Base-by-base conservation (phyloP, 129 eudicot species). In the Saposhnikovia divaricata region DNA sequence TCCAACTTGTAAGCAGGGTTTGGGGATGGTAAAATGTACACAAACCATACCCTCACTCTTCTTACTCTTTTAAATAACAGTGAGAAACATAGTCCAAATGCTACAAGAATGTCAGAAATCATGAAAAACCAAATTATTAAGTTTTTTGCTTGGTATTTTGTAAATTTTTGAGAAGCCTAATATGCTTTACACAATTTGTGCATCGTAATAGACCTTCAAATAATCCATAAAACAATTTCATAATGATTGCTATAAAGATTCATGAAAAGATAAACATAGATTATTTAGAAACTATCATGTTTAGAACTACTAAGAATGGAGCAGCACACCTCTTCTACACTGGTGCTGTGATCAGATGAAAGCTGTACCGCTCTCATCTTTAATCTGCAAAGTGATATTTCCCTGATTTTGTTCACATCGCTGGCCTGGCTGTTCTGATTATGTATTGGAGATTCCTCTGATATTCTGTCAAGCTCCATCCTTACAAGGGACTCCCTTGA, bases 391-490 rank as follows among this genome's bases (percentile, higher is more conserved):
- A 77, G n/a, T 38, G 80, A 77, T 59, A 77, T 77, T 18, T 77
- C 80, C 59, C 80, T 77, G 80, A 40, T 53, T 69, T 77, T 77
- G 65, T 39, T 77, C 69, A 77, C 11, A 27, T 77, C 65, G 80
- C 65, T 37, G 31, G 44, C 55, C 44, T 55, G 80, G 43, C 72
- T 77, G n/a, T 59, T 39, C 28, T 77, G 80, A 59, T 57, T 77
- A 57, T 77, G 80, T 40, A 77, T 77, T n/a, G 80, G 80, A 39
- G 80, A 77, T 59, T 77, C 80, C 80, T 77, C 80, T 59, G 80
- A 77, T 57, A 77, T 77, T 77, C 80, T 77, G 72, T 77, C 80
- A 39, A 77, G 80, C 80, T 77, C 80, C 80, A 77, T 77, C 51
- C 72, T 13, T 59, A 77, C 80, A 13, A 77, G 80, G 50, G 80